Base-by-base conservation (phyloP, 306 rosid species). In the Pyrus pyrifolia region DNA sequence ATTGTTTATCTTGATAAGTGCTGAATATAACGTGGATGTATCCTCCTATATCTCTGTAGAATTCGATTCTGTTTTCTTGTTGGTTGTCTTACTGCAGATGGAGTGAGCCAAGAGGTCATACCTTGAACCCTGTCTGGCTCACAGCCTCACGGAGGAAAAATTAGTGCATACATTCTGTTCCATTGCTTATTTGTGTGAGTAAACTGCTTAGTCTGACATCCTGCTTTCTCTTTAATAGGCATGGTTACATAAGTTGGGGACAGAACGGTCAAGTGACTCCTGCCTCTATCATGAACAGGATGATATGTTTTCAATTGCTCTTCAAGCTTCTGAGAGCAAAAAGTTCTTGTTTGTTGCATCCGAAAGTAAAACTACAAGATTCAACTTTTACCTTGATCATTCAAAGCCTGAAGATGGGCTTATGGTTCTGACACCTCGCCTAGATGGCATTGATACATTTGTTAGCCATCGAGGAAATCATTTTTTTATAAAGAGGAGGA, bases 391-490 rank as follows among this genome's bases (percentile, higher is more conserved):
- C 85, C 91, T 92, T 72, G 98, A 94, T 71, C 91, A 88, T 81
- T 85, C 84, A 72, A 94, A 72, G 79, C 91, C 88, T 79, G 93
- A 83, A 84, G 91, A 82, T 71, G 95, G 96, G 75, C 91, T 92
- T 73, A 58, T 77, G 81, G 90, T 88, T 75, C 68, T 92, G 76
- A 94, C 98, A 76, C 93, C 89, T 62, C 93, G 96, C 62, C 81
- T 85, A 35, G 89, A 87, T 61, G 97, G 96, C 68, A 85, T 90
- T 79, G 97, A 86, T 81, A 89, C 97, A 70, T 81, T 70, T 42
- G 92, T 86, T 59, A 89, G 91, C 78, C 98, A 94, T 84, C 91
- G 96, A 53, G 97, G 97, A 49, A 84, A 86, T 88, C 93, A 94
- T 79, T 92, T 94, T 81, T 90, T 86, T 79, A 85, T 94, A 60